Evolutionary conservation across 768 basidiomycete genomes (phyloP).

Genomic region (Pleurotus pulmonarius): DNA sequence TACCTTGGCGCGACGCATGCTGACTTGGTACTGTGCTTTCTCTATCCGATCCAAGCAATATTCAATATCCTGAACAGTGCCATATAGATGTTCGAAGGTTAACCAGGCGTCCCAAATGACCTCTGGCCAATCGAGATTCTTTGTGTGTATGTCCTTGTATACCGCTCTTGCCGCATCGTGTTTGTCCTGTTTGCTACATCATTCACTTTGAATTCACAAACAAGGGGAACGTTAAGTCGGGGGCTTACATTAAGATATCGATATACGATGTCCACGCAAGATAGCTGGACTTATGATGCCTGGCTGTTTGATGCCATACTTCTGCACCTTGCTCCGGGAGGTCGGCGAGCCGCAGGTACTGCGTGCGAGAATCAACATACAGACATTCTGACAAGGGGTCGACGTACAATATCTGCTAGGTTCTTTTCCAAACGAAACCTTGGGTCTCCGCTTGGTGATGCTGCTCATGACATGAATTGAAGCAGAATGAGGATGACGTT

Average conservation of each 20-base stretch:
- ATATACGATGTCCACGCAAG: constrained; percentile 73
- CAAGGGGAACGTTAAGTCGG: background rate
- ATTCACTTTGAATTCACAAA: constrained; percentile 7
- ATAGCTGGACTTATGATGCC: constrained; percentile 69
- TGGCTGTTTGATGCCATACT: constrained; percentile 65
- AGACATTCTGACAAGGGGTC: too few relatives aligned
- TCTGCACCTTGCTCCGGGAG: constrained; percentile 52
- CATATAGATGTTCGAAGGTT: constrained; percentile 84
- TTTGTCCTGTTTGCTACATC: constrained; percentile 44
- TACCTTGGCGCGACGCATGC: constrained; percentile 62
- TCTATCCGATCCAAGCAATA: constrained; percentile 60
- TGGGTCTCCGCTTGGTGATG: constrained; percentile 66
- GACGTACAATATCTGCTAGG: constrained; percentile 68
- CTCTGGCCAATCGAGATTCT: constrained; percentile 93
- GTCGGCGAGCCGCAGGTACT: constrained; percentile 47
- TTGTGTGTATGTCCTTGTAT: constrained; percentile 63
- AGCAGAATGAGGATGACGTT: background rate
- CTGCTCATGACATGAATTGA: constrained; percentile 26
- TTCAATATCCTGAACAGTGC: constrained; percentile 65
- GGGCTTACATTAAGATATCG: constrained; percentile 65
- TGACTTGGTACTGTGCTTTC: constrained; percentile 60
- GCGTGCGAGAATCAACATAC: too few relatives aligned
- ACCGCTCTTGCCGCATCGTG: constrained; percentile 60
- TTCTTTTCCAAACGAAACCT: constrained; percentile 82
- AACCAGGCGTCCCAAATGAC: constrained; percentile 90